A percentile compares a stretch with the other conserved stretches of the same genome.
Conservation (phyloP, 2,329 filamentous ascomycete genomes). For the Colletotrichum musicola region DNA sequence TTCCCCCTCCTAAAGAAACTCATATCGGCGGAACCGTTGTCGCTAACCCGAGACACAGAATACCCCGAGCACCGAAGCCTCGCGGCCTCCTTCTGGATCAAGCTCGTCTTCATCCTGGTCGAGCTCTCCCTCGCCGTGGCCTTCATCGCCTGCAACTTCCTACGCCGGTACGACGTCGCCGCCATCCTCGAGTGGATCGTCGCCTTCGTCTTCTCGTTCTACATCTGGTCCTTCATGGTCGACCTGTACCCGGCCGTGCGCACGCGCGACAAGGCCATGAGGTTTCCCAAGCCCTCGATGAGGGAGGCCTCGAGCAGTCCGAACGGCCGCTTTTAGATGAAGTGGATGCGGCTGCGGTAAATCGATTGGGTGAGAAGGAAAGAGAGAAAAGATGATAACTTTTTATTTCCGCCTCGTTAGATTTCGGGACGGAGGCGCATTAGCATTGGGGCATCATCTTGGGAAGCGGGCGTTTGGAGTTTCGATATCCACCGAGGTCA, state of each 20-base stretch:
- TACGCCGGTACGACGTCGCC: constrained; percentile 69
- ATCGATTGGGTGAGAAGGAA: too few species aligned
- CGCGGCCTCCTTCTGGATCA: constrained; percentile 85
- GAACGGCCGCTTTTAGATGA: constrained; percentile 7
- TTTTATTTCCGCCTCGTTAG: too few species aligned
- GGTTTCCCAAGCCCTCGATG: constrained; percentile 36
- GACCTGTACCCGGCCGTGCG: constrained; percentile 85
- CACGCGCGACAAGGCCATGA: constrained; percentile 58
- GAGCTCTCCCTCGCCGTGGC: constrained; percentile 80
- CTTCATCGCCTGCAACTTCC: constrained; percentile 72
- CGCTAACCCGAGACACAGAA: constrained; percentile 55
- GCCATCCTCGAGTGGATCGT: constrained; percentile 86
- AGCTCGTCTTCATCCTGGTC: constrained; percentile 84
- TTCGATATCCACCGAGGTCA: neutral
- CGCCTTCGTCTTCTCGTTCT: constrained; percentile 88
- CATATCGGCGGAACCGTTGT: too few species aligned
- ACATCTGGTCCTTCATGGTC: constrained; percentile 87
- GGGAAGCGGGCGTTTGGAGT: constrained; percentile 30
- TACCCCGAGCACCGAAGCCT: constrained; percentile 83
- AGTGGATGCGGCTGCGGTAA: neutral
- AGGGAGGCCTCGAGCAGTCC: constrained; percentile 12
- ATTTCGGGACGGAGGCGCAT: neutral
- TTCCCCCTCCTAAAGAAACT: too few species aligned
- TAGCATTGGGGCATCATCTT: neutral
- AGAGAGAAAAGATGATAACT: neutral